A percentile compares a stretch with the other conserved stretches of the same genome.
Evolutionary conservation across 139 green algal genomes (phyloP).

Genomic region (Coccomyxa sp.): DNA sequence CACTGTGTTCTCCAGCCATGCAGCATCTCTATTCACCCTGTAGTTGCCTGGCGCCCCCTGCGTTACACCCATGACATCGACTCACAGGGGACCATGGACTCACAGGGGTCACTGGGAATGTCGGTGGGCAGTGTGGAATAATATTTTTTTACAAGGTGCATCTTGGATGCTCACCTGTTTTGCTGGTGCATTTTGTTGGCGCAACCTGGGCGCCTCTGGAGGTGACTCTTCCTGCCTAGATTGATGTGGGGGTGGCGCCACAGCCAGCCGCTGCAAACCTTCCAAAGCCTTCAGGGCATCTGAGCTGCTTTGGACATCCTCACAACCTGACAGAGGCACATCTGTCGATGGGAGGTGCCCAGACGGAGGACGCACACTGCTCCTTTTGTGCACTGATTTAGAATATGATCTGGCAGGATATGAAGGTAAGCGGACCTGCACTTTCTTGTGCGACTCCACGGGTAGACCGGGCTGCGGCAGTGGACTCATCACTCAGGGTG

Average conservation of each 20-base stretch:
- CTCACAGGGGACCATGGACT: background rate
- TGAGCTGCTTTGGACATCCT: background rate
- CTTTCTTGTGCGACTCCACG: background rate
- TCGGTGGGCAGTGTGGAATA: background rate
- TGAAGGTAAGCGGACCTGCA: background rate
- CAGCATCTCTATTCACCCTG: slow-evolving; percentile 22
- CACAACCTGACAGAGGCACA: too few relatives aligned
- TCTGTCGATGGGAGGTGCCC: background rate
- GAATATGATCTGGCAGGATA: background rate
- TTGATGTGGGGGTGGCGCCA: too few relatives aligned
- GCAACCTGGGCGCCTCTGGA: background rate
- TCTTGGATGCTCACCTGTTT: background rate
- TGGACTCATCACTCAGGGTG: slow-evolving; percentile 17
- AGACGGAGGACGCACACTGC: background rate
- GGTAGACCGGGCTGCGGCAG: background rate
- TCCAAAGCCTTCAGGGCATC: slow-evolving; percentile 4
- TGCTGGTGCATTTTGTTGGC: background rate
- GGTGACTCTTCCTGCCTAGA: too few relatives aligned
- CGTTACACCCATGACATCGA: too few relatives aligned
- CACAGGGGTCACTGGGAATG: background rate
- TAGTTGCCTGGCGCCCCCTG: slow-evolving; percentile 2
- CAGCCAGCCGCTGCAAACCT: background rate
- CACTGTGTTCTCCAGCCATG: slow-evolving; percentile 40
- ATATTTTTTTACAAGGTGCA: background rate
- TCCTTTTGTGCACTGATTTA: background rate